Percentiles rank a stretch among this genome's conserved stretches.
These are phyloP conservation scores for Penicillium digitatum DNA, from an alignment of 2,329 filamentous ascomycete genomes.

Conservation along the genomic window DNA sequence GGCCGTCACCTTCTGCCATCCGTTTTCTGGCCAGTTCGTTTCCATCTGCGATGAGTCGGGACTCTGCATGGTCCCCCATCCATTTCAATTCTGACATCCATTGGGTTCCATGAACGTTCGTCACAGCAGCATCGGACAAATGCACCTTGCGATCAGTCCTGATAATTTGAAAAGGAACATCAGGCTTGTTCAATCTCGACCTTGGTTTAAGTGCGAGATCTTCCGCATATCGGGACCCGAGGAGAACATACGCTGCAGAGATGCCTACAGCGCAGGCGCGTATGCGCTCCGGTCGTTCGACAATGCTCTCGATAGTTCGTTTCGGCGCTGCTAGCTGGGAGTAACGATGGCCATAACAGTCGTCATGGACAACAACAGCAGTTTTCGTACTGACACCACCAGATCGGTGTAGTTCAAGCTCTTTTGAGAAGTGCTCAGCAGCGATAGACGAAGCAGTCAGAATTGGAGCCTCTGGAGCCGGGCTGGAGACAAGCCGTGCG, in stretches of 20 bases:
- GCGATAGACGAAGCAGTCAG: slow-evolving; percentile 58
- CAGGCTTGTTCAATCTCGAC: slow-evolving; percentile 37
- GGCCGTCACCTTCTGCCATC: slow-evolving; percentile 36
- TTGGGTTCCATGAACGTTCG: slow-evolving; percentile 81
- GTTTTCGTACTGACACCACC: slow-evolving; percentile 53
- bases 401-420: slow-evolving; percentile 61
- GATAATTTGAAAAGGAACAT: slow-evolving; percentile 69
- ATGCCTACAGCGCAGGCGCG: slow-evolving; percentile 79
- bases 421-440: slow-evolving; percentile 63
- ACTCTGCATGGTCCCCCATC: slow-evolving; percentile 78
- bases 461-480: slow-evolving; percentile 20
- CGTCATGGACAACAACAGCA: slow-evolving; percentile 83
- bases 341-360: slow-evolving; percentile 90
- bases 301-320: slow-evolving; percentile 69
- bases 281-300: slow-evolving; percentile 88
- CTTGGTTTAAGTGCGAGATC: slow-evolving; percentile 65
- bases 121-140: slow-evolving; percentile 71
- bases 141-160: slow-evolving; percentile 71
- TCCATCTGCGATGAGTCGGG: slow-evolving; percentile 69
- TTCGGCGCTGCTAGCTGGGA: slow-evolving; percentile 72
- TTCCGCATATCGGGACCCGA: slow-evolving; percentile 74
- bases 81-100: slow-evolving; percentile 90
- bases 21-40: slow-evolving; percentile 70
- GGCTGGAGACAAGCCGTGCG: slow-evolving; percentile 23
- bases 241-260: slow-evolving; percentile 81